Evolutionary conservation across 441 rosid genomes (phyloP).

Genomic region (Populus hybrid): DNA sequence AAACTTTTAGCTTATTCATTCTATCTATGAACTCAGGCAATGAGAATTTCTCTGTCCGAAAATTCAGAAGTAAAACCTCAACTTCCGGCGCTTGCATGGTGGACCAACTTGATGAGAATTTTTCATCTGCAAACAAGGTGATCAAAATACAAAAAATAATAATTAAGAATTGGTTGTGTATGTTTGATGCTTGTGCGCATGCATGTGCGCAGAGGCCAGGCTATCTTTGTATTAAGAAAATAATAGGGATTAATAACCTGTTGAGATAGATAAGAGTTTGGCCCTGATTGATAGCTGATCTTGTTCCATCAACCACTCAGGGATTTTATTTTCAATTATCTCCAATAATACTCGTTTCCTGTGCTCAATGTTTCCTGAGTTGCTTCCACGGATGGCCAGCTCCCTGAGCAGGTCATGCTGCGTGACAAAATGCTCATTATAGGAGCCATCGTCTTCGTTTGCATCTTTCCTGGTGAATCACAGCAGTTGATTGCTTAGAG

Average conservation of each 20-base stretch:
- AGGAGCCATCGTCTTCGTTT: slow-evolving; percentile 40
- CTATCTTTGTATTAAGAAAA: too few relatives aligned
- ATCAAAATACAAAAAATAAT: background rate
- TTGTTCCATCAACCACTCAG: too few relatives aligned
- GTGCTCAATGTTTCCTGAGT: too few relatives aligned
- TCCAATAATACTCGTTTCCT: too few relatives aligned
- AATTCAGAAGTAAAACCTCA: slow-evolving; percentile 53
- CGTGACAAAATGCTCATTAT: slow-evolving; percentile 38
- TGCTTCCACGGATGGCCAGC: slow-evolving; percentile 41
- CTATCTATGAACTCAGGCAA: slow-evolving; percentile 47
- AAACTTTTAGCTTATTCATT: slow-evolving; percentile 51
- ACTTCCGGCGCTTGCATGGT: slow-evolving; percentile 42
- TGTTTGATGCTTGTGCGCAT: background rate
- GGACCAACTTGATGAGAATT: slow-evolving; percentile 47
- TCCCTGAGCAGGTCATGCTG: slow-evolving; percentile 79
- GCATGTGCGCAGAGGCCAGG: too few relatives aligned
- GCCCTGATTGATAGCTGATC: too few relatives aligned
- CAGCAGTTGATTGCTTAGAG: background rate
- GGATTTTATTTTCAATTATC: too few relatives aligned
- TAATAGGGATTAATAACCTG: too few relatives aligned
- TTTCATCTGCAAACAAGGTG: slow-evolving; percentile 41
- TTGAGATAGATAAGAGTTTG: too few relatives aligned
- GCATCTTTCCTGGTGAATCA: slow-evolving; percentile 37
- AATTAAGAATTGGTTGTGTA: background rate
- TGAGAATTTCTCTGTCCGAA: slow-evolving; percentile 32